A percentile compares a stretch with the other conserved stretches of the same genome.
These are phyloP conservation scores for Suhomyces chickasaworum DNA, from an alignment of 1,139 yeast genomes.

Conservation along the genomic window DNA sequence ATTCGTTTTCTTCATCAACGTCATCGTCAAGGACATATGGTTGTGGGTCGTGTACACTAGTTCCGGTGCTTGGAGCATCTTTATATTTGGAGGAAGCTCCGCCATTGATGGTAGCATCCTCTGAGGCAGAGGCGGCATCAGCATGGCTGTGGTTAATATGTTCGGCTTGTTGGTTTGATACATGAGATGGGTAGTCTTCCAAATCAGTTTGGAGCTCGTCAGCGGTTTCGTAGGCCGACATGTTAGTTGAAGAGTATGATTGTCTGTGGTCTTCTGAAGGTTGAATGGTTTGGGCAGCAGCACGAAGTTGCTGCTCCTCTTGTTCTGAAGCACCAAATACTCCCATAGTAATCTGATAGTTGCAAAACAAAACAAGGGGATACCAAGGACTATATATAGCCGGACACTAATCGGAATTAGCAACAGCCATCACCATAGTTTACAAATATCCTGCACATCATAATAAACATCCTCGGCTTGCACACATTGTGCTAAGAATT, in stretches of 20 bases:
- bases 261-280: conserved; percentile 12
- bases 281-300: conserved; percentile 26
- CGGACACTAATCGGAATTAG: background rate
- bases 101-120: conserved; percentile 9
- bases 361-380: background rate
- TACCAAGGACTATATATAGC: background rate
- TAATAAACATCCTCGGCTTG: background rate
- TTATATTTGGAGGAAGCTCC: conserved; percentile 2
- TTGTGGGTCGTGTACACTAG: conserved; percentile 1
- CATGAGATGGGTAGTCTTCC: conserved; percentile 4
- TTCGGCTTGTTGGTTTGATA: background rate
- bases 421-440: background rate
- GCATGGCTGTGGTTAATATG: background rate
- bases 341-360: background rate
- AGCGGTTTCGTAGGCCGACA: conserved; percentile 41
- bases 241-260: conserved; percentile 15
- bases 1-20: conserved; percentile 19
- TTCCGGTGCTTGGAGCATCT: conserved; percentile 2
- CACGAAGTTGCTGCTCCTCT: conserved; percentile 43
- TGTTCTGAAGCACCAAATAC: conserved; percentile 38
- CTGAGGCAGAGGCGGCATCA: background rate
- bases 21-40: background rate
- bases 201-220: conserved; percentile 24
- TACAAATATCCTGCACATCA: too few relatives aligned
- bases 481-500: background rate